Percentiles rank a stretch among this genome's conserved stretches.
Evolutionary conservation across 2,329 filamentous ascomycete species (phyloP).

Genomic region (Dothistroma septosporum): DNA sequence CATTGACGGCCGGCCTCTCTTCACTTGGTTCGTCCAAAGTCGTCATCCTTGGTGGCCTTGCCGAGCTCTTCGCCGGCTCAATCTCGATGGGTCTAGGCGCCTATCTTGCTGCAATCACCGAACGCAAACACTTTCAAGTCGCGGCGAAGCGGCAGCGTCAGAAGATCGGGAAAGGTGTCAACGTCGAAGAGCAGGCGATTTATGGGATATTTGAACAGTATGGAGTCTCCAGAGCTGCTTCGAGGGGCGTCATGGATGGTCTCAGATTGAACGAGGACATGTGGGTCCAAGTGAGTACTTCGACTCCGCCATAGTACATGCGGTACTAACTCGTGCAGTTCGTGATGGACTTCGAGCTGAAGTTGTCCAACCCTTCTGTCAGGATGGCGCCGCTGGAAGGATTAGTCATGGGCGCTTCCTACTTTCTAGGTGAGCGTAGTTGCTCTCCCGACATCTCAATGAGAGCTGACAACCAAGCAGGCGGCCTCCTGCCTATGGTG

Average conservation of each 20-base stretch:
- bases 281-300: conserved; percentile 41
- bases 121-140: conserved; percentile 49
- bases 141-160: conserved; percentile 46
- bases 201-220: conserved; percentile 50
- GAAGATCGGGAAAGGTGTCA: conserved; percentile 44
- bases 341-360: conserved; percentile 58
- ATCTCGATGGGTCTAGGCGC: conserved; percentile 76
- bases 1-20: conserved; percentile 68
- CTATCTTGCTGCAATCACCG: conserved; percentile 63
- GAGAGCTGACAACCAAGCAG: conserved; percentile 15
- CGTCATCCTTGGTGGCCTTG: conserved; percentile 59
- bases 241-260: conserved; percentile 48
- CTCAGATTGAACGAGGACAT: conserved; percentile 47
- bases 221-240: conserved; percentile 44
- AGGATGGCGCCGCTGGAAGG: conserved; percentile 47
- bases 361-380: conserved; percentile 43
- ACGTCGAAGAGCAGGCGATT: conserved; percentile 39
- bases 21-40: conserved; percentile 38
- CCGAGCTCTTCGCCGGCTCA: conserved; percentile 70
- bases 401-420: conserved; percentile 38
- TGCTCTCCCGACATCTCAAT: not conserved
- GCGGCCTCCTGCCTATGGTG: conserved; percentile 45
- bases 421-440: conserved; percentile 33
- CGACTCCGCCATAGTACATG: not conserved
- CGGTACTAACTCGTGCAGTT: conserved; percentile 37